Percentiles rank a stretch among this genome's conserved stretches.
Evolutionary conservation across 805 yeast species (phyloP).

Genomic region (Sugiyamaella valdiviana): DNA sequence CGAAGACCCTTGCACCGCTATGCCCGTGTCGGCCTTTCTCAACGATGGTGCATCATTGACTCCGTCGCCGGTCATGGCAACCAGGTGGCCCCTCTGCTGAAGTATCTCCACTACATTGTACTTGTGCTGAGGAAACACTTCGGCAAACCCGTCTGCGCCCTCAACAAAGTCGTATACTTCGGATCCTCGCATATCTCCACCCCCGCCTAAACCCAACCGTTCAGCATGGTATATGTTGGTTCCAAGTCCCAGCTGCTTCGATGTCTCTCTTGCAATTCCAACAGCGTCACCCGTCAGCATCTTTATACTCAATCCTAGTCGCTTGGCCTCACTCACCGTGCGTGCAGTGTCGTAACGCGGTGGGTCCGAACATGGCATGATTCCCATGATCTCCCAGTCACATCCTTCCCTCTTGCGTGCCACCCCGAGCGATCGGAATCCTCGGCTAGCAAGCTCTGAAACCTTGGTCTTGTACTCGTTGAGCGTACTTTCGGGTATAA

Average conservation of each 20-base stretch:
- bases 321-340: slow-evolving; percentile 86
- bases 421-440: slow-evolving; percentile 97
- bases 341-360: slow-evolving; percentile 98
- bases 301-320: slow-evolving; percentile 89
- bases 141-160: slow-evolving; percentile 93
- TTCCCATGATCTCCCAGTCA: slow-evolving; percentile 96
- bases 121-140: slow-evolving; percentile 64
- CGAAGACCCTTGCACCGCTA: slow-evolving; percentile 56
- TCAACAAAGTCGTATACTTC: slow-evolving; percentile 62
- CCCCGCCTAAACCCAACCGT: slow-evolving; percentile 81
- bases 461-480: slow-evolving; percentile 95
- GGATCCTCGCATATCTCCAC: slow-evolving; percentile 56
- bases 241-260: slow-evolving; percentile 96
- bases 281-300: slow-evolving; percentile 99
- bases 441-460: slow-evolving; percentile 96
- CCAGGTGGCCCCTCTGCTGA: slow-evolving; percentile 58
- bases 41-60: slow-evolving; percentile 64
- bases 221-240: slow-evolving; percentile 95
- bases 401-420: slow-evolving; percentile 98
- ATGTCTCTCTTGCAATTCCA: slow-evolving; percentile 97
- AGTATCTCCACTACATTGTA: slow-evolving; percentile 60
- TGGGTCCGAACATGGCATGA: slow-evolving; percentile 98
- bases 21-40: slow-evolving; percentile 79
- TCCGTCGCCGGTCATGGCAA: slow-evolving; percentile 69
- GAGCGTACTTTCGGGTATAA: slow-evolving; percentile 87